A percentile compares a stretch with the other conserved stretches of the same genome.
Evolutionary conservation across 106 monocot genomes (phyloP).

Genomic region (Gastrodia elata): DNA sequence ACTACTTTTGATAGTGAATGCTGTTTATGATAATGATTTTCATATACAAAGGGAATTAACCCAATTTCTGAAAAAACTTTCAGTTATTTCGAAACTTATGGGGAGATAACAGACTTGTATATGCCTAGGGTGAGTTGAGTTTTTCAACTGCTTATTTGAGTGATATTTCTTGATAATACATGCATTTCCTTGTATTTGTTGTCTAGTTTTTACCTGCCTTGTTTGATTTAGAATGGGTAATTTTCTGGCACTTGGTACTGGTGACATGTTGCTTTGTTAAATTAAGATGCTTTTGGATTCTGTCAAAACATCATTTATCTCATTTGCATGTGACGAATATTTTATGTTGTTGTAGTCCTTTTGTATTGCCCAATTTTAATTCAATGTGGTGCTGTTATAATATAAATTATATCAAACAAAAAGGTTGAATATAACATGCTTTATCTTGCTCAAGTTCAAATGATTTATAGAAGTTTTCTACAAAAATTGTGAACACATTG

Average conservation of each 20-base stretch:
- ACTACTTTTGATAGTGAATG: constrained; percentile 5
- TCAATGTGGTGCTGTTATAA: not conserved
- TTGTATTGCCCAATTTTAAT: not conserved
- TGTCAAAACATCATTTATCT: not conserved
- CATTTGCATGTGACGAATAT: not conserved
- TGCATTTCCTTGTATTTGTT: not conserved
- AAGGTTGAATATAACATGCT: too few species aligned
- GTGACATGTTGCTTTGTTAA: not conserved
- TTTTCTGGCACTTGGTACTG: not conserved
- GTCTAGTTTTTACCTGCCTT: not conserved
- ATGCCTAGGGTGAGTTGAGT: constrained; percentile 84
- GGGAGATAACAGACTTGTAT: constrained; percentile 92
- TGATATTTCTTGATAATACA: not conserved
- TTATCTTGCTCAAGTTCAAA: too few species aligned
- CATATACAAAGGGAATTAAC: not conserved
- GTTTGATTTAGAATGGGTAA: not conserved
- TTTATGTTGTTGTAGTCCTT: not conserved
- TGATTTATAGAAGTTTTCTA: too few species aligned
- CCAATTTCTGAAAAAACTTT: constrained; percentile 6
- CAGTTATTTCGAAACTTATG: constrained; percentile 94
- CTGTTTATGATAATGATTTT: not conserved
- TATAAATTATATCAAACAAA: not conserved
- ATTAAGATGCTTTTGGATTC: not conserved
- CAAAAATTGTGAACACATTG: not conserved
- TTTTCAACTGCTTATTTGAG: not conserved